Base-by-base conservation (phyloP, 208 protist species). In the Acanthamoeba pearcei region DNA sequence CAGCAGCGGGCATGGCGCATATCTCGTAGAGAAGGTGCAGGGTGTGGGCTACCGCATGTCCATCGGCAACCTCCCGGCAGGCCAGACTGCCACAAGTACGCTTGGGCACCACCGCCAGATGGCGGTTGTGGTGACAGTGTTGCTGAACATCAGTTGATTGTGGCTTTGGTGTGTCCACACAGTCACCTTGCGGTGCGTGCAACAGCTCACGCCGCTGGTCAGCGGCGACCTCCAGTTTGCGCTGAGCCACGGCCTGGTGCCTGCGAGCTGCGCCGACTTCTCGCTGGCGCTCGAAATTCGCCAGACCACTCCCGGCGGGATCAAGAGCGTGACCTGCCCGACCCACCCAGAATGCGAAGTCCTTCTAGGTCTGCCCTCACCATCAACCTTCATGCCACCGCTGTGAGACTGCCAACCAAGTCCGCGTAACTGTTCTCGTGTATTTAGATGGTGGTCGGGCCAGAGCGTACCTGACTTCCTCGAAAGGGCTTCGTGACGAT, bases 1-100 rank as follows among this genome's bases (percentile, higher is more conserved):
- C 10, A 24, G 15, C 35, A 24, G 24, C 27, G 91, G 93, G 9
- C 27, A 95, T 6, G 68, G 76, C 24, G 93, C 95, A 9, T 95
- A 95, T 76, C 64, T 96, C 5, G 10, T 96, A 2, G 91, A 95
- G 10, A 24, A 0, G 32, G 32, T 42, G 32, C 0, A 38, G 24
- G 82, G 62, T 5, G 46, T 62, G 72, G 68, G 70, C 62, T 91
- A 55, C 72, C 90, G n/a, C 29, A 42, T 60, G 60, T 91, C 24
- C 68, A 76, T 76, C 15, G 68, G 68, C 68, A 76, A 76, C 68
- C 32, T 76, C 13, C 29, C 29, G 24, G 24, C 68, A 42, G 68
- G 68, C 68, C 68, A 76, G 68, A 29, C 24, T 9, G 68, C 68
- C 5, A 76, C 68, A 32, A 42, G 68, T 76, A 38, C 19, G 68